Evolutionary conservation across 2,329 filamentous ascomycete genomes (phyloP), one percentile per base, ranked within the genome.

Genomic region (Phaeosphaeria sp.): DNA sequence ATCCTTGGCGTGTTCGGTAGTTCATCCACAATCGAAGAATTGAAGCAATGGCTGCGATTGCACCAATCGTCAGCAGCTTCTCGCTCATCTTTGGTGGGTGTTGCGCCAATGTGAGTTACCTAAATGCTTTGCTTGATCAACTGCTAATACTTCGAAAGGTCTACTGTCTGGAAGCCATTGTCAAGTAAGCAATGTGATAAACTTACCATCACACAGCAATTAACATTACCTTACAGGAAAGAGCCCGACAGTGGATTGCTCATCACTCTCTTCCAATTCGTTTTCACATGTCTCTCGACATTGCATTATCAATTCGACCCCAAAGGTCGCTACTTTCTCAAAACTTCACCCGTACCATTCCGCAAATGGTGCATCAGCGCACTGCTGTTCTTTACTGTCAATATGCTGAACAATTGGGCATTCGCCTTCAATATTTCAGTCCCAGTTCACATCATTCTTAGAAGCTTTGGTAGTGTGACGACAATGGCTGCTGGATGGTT

Each of bases 391-490:
- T 95, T 96, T 76, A 86, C 86, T 61, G 95, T 99, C 79, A 99
- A 98, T 71, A 87, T 98, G 56, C 81, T 99, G 72, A 99, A 99
- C 80, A 99, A 99, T 71, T 94, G 94, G 82, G 95, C 94, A 6
- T 99, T 99, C 77, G 93, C 92, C 62, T 99, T 97, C 80, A 89
- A 93, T 68, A 98, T 99, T 55, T 97, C 93, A 6, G 92, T 99
- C 0, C 95, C 95, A 1, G 88, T 99, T 49, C 95, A 99, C 74
- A 99, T 99, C 69, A 98, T 99, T 65, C 83, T 99, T 27, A 88
- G 95, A 52, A 97, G 93, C 49, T 96, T 94, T 50, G 95, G 95
- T 17, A 97, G 93, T 69, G 96, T 98, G 61, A 96, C 93, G 4
- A 98, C 95, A 9, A 96, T 99, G 87, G 79, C 89, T 17, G 92